These are phyloP conservation scores for Colletotrichum tanaceti DNA, from an alignment of 2,329 filamentous ascomycete genomes.

Conservation along the genomic window DNA sequence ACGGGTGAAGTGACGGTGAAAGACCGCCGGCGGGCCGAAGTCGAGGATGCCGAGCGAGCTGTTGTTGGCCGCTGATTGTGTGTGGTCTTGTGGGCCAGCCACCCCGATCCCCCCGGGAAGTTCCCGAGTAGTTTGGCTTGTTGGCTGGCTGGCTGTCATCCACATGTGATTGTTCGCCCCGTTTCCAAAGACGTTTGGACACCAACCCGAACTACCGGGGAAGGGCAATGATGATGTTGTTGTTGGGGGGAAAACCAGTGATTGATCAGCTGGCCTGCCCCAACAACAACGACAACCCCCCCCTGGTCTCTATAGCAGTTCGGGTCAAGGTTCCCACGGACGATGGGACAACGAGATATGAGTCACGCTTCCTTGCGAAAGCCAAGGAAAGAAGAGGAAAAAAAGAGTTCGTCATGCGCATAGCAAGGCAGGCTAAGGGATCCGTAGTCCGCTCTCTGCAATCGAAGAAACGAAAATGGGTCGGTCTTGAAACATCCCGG, in stretches of 20 bases:
- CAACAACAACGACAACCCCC: too few relatives aligned
- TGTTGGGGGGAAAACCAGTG: not conserved
- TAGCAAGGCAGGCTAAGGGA: too few relatives aligned
- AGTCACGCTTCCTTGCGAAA: constrained; percentile 29
- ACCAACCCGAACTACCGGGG: constrained; percentile 12
- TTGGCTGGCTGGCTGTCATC: not conserved
- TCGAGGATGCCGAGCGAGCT: too few relatives aligned
- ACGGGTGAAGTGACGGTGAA: too few relatives aligned
- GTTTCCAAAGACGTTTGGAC: not conserved
- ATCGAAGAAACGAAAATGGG: constrained; percentile 36
- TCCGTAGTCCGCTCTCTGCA: too few relatives aligned
- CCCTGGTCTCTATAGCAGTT: not conserved
- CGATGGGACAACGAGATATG: constrained; percentile 16
- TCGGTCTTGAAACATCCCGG: constrained; percentile 39
- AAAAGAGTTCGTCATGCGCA: constrained; percentile 22
- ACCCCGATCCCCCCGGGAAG: constrained; percentile 23
- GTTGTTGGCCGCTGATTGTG: too few relatives aligned
- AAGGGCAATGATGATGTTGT: not conserved
- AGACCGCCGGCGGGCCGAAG: too few relatives aligned
- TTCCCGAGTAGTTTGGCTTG: not conserved
- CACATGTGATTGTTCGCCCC: not conserved
- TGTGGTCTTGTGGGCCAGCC: constrained; percentile 14
- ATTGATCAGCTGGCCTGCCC: too few relatives aligned
- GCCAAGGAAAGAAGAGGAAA: not conserved
- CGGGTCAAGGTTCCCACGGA: constrained; percentile 1